Evolutionary conservation across 202 grass and related monocot species (phyloP).

Genomic region (Dendrocalamus latiflorus): DNA sequence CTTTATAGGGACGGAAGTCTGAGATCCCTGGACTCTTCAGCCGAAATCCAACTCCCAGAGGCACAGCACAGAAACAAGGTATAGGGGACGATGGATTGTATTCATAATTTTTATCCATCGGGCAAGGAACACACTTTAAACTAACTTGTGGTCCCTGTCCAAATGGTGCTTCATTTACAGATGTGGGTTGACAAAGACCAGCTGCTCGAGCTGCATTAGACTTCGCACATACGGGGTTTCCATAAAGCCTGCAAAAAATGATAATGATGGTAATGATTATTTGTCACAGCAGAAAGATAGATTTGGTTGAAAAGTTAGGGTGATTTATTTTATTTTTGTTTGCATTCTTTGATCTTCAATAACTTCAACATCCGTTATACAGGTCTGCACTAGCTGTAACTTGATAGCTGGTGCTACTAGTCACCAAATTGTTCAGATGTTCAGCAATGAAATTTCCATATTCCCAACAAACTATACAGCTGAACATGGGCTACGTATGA

Average conservation of each 20-base stretch:
- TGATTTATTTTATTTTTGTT: conserved; percentile 1
- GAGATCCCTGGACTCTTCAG: conserved; percentile 88
- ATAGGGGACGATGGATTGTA: conserved; percentile 65
- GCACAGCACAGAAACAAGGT: conserved; percentile 60
- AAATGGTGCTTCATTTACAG: conserved; percentile 19
- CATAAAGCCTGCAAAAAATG: conserved; percentile 60
- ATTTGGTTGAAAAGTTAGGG: background rate
- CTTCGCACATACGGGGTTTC: conserved; percentile 65
- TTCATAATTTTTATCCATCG: conserved; percentile 53
- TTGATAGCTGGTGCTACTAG: background rate
- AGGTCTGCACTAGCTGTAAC: background rate
- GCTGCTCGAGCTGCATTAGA: conserved; percentile 38
- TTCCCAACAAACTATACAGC: background rate
- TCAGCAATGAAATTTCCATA: background rate
- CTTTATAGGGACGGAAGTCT: conserved; percentile 56
- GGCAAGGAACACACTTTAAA: conserved; percentile 40
- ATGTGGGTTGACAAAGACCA: conserved; percentile 48
- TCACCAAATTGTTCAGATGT: background rate
- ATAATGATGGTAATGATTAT: conserved; percentile 6
- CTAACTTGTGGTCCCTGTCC: conserved; percentile 29
- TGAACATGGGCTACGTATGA: background rate
- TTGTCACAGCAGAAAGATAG: background rate
- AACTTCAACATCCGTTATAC: conserved; percentile 9
- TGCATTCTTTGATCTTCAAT: background rate
- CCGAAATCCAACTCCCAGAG: conserved; percentile 74